These are phyloP conservation scores for Amaranthus tricolor DNA, from an alignment of 179 eudicot species.

Conservation along the genomic window DNA sequence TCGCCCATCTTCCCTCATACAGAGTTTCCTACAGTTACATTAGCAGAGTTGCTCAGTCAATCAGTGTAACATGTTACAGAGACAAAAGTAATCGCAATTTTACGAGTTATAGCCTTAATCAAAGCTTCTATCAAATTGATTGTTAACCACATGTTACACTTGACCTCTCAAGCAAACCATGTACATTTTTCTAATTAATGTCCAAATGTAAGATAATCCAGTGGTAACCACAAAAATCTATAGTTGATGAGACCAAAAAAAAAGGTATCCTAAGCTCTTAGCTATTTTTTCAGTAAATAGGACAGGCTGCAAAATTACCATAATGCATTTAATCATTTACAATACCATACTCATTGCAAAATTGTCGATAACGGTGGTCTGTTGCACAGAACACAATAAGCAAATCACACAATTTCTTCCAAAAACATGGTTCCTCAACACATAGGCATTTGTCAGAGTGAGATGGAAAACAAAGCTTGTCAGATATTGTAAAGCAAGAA, in stretches of 20 bases:
- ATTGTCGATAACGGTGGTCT: neutral
- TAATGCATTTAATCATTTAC: neutral
- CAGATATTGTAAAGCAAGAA: conserved; percentile 9
- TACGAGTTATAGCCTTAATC: conserved; percentile 3
- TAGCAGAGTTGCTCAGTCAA: conserved; percentile 6
- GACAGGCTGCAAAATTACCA: neutral
- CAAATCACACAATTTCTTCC: neutral
- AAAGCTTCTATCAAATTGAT: neutral
- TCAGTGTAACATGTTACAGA: neutral
- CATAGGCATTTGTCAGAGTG: neutral
- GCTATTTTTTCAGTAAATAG: neutral
- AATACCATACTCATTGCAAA: neutral
- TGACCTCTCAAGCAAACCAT: neutral
- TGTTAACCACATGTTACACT: neutral
- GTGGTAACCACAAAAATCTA: neutral
- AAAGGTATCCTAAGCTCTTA: too few relatives aligned
- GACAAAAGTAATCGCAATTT: neutral
- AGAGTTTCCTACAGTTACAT: conserved; percentile 63
- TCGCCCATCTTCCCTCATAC: conserved; percentile 97
- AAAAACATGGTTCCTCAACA: neutral
- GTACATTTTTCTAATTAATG: conserved; percentile 9
- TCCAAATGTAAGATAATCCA: neutral
- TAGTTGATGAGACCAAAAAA: neutral
- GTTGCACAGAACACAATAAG: neutral
- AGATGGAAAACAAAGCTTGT: neutral